Evolutionary conservation across 2,329 filamentous ascomycete genomes (phyloP), one percentile per base, ranked within the genome.

Genomic region (Microascus cirrosus): DNA sequence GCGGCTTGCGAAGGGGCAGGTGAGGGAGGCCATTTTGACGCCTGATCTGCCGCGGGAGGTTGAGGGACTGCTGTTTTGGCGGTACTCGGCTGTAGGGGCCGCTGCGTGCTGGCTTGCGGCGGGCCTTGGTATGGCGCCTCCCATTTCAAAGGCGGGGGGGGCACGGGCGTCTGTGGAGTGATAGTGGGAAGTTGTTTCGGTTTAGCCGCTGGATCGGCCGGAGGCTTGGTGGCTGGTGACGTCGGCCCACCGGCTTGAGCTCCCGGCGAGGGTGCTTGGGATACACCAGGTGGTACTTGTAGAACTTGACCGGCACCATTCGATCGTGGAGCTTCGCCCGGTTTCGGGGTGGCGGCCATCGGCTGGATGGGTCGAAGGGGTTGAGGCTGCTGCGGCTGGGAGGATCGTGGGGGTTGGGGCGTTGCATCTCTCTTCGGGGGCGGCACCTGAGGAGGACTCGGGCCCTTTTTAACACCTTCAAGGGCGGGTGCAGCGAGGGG

Each of bases 381-480:
- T 13, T 51, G 59, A 18, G 35, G 48, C 24, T 61, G 60, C 24
- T 55, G 55, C 25, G 45, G 45, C 32, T 55, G 51, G 12, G 53
- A n/a, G 25, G 24, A 39, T 10, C 48, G 32, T 7, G 53, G 53
- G 25, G 15, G 34, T 18, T 39, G 53, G 25, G 36, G 53, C 25
- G 20, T 12, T n/a, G 13, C 35, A 11, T 58, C 56, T 18, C 20
- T 45, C 51, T 58, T 58, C 11, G 56, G 51, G 3, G 51, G 13
- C 18, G 15, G 53, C 13, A 53, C 32, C 24, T 32, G 51, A 2
- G 39, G 10, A 22, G 50, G 52, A 22, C 22, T 42, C n/a, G 57
- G 57, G 22, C 34, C 56, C 34, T 59, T 61, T 56, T 61, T 61
- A n/a, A 53, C 34, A 10, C 42, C 45, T 32, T 61, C 59, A 18